phyloP scores from a whole-genome alignment of 331 rosid genomes.

The Erythrophleum ivorense region DNA sequence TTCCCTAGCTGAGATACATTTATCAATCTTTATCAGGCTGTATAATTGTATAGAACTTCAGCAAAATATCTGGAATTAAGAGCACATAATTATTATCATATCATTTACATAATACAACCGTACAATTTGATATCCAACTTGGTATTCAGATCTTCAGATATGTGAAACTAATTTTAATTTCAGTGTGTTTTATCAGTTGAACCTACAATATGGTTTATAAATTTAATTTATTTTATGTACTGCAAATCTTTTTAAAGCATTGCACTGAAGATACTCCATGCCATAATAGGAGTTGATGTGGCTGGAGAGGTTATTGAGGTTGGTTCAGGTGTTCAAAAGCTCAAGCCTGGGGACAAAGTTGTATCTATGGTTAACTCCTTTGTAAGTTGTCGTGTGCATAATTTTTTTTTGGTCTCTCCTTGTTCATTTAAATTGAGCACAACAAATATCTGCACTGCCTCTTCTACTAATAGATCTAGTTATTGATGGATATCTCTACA shows the following conservation, averaged over 20 bases:
- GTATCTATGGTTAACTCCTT: conserved; percentile 42
- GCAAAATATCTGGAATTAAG: background rate
- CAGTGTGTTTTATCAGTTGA: background rate
- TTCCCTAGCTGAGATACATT: background rate
- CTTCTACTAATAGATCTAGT: background rate
- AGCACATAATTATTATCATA: background rate
- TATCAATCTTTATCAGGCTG: background rate
- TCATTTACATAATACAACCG: background rate
- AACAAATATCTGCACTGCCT: background rate
- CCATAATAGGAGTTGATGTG: conserved; percentile 61
- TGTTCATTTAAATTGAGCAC: conserved; percentile 9
- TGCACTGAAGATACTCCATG: conserved; percentile 34
- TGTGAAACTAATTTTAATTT: conserved; percentile 1
- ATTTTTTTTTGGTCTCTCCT: background rate
- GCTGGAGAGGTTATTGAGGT: conserved; percentile 74
- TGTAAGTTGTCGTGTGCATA: conserved; percentile 51
- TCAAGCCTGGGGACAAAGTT: conserved; percentile 81
- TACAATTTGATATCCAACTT: conserved; percentile 7
- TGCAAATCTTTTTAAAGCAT: conserved; percentile 22
- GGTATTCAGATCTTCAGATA: conserved; percentile 6
- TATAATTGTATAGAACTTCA: background rate
- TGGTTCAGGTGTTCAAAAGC: conserved; percentile 61
- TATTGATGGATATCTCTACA: background rate
- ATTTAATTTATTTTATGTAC: conserved; percentile 1
- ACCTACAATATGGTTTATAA: conserved; percentile 4